A percentile compares a stretch with the other conserved stretches of the same genome.
phyloP scores from a whole-genome alignment of 1,139 yeast species.

The Saccharomycopsis crataegensis region DNA sequence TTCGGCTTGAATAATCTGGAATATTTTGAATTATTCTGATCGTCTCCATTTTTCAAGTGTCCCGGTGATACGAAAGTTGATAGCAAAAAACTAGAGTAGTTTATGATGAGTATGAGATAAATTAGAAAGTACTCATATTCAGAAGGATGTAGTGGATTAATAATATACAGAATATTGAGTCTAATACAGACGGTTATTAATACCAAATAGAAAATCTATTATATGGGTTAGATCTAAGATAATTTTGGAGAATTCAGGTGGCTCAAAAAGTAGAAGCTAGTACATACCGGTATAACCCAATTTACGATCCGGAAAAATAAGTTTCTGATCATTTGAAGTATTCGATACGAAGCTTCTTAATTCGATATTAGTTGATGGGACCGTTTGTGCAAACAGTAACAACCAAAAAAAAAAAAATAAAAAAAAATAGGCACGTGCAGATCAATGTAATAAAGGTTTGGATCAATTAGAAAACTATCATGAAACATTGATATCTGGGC shows the following conservation, averaged over 20 bases:
- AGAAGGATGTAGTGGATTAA: background rate
- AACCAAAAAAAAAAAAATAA: background rate
- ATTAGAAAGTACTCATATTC: slow-evolving; percentile 8
- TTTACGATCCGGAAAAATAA: too few species aligned
- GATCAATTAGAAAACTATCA: too few species aligned
- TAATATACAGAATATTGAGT: slow-evolving; percentile 10
- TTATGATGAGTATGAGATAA: slow-evolving; percentile 5
- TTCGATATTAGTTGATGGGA: too few species aligned
- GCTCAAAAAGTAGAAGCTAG: too few species aligned
- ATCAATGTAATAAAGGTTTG: background rate
- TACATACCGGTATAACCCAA: too few species aligned
- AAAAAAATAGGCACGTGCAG: background rate
- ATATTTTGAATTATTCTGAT: background rate
- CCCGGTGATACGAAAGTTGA: slow-evolving; percentile 8
- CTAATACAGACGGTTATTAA: slow-evolving; percentile 10
- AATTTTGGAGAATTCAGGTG: too few species aligned
- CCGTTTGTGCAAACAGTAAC: background rate
- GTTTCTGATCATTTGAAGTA: too few species aligned
- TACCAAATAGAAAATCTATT: slow-evolving; percentile 6
- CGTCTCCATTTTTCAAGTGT: slow-evolving; percentile 3
- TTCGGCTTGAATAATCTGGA: slow-evolving; percentile 24
- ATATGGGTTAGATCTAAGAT: background rate
- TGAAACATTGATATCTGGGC: too few species aligned
- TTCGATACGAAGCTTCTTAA: too few species aligned
- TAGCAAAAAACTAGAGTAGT: slow-evolving; percentile 7